Conservation (phyloP, 805 yeast species). For the Yarrowia keelungensis region DNA sequence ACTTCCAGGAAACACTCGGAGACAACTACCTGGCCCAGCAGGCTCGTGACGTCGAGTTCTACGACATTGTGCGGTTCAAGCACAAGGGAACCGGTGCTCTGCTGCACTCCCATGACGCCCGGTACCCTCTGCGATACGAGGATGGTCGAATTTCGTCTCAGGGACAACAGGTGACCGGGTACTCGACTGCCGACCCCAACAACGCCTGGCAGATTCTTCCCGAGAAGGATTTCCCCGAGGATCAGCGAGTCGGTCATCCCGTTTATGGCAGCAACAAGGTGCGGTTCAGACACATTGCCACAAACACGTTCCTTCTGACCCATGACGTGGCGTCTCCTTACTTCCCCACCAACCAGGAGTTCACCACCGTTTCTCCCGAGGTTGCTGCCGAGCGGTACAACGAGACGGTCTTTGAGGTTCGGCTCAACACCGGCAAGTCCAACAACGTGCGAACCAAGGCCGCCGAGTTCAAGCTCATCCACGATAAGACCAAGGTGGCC, state of each 20-base stretch:
- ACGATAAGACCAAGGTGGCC: constrained; percentile 86
- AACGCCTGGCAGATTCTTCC: constrained; percentile 91
- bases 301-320: constrained; percentile 79
- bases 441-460: constrained; percentile 71
- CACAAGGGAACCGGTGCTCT: constrained; percentile 81
- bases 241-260: constrained; percentile 53
- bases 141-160: constrained; percentile 95
- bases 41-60: constrained; percentile 74
- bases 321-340: constrained; percentile 97
- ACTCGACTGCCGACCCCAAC: constrained; percentile 59
- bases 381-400: constrained; percentile 62
- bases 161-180: constrained; percentile 91
- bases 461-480: constrained; percentile 72
- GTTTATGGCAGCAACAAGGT: constrained; percentile 75
- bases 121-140: constrained; percentile 90
- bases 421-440: constrained; percentile 61
- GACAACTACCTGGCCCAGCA: constrained; percentile 79
- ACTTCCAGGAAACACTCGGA: constrained; percentile 88
- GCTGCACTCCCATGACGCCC: constrained; percentile 79
- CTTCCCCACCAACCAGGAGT: constrained; percentile 91
- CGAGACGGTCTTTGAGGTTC: constrained; percentile 80
- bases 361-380: constrained; percentile 74
- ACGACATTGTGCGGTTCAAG: constrained; percentile 76
- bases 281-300: constrained; percentile 80
- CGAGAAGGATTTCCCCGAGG: constrained; percentile 54